Conservation (phyloP, 768 basidiomycete genomes). For the Boletellus emodensis region DNA sequence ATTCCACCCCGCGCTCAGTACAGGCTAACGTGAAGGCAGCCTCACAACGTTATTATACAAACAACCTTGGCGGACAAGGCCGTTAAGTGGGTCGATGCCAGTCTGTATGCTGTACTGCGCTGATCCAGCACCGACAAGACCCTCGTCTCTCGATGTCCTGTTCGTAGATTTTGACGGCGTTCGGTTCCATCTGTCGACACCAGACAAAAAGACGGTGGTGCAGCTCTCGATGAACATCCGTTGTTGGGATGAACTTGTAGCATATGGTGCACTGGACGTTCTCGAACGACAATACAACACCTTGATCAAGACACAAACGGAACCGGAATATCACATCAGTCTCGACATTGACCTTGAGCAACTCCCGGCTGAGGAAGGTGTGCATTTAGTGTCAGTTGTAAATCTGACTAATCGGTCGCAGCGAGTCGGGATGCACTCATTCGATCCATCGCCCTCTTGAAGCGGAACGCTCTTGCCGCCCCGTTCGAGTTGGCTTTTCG, state of each 20-base stretch:
- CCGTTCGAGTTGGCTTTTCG: constrained; percentile 89
- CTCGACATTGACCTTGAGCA: constrained; percentile 86
- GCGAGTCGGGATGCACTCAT: constrained; percentile 80
- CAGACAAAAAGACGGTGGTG: constrained; percentile 75
- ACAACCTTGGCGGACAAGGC: constrained; percentile 85
- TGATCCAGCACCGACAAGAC: constrained; percentile 47
- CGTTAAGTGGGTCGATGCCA: constrained; percentile 55
- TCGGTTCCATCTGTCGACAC: constrained; percentile 88
- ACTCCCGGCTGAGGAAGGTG: constrained; percentile 77
- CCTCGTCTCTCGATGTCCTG: constrained; percentile 85
- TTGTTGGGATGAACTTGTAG: constrained; percentile 92
- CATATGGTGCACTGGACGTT: constrained; percentile 80
- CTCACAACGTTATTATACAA: constrained; percentile 91
- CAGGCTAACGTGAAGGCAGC: constrained; percentile 40
- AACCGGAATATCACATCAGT: constrained; percentile 87
- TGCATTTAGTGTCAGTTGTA: constrained; percentile 16
- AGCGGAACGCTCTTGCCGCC: constrained; percentile 91
- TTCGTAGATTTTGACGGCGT: constrained; percentile 99
- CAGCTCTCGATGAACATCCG: constrained; percentile 94
- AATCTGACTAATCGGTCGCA: constrained; percentile 31
- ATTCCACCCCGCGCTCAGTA: background rate
- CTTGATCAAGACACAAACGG: constrained; percentile 60
- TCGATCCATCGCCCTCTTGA: constrained; percentile 76
- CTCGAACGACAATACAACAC: constrained; percentile 80
- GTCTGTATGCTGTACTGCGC: background rate